Evolutionary conservation across 179 eudicot genomes (phyloP).

Genomic region (Dionaea muscipula): DNA sequence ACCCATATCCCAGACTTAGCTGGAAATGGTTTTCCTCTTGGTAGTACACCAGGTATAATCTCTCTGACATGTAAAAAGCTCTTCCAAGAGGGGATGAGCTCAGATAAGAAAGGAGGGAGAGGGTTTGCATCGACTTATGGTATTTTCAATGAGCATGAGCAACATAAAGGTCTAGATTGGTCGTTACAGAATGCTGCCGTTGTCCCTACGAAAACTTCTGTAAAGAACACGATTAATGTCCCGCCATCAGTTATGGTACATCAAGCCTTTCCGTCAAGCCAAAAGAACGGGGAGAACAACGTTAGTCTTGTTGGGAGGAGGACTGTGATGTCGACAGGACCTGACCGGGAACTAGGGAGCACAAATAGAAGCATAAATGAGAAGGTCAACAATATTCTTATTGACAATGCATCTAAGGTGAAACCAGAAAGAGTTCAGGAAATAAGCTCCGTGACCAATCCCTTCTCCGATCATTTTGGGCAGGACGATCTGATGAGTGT

Average conservation of each 20-base stretch:
- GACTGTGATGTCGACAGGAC: slow-evolving; percentile 25
- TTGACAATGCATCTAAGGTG: slow-evolving; percentile 29
- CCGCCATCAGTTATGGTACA: slow-evolving; percentile 41
- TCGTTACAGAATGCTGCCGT: background rate
- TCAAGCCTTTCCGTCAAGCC: slow-evolving; percentile 28
- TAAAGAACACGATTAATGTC: slow-evolving; percentile 28
- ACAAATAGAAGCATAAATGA: slow-evolving; percentile 21
- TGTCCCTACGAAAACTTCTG: slow-evolving; percentile 13
- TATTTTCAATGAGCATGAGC: slow-evolving; percentile 5
- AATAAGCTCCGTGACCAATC: slow-evolving; percentile 26
- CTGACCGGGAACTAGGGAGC: slow-evolving; percentile 26
- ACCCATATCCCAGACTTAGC: slow-evolving; percentile 34
- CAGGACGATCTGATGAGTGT: slow-evolving; percentile 76
- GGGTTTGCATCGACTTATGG: slow-evolving; percentile 7
- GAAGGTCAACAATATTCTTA: slow-evolving; percentile 19
- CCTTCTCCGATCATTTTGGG: slow-evolving; percentile 37
- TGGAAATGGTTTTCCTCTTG: slow-evolving; percentile 33
- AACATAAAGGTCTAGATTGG: slow-evolving; percentile 7
- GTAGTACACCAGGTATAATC: slow-evolving; percentile 33
- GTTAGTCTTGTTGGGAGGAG: slow-evolving; percentile 25
- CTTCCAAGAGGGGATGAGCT: slow-evolving; percentile 34
- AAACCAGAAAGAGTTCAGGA: slow-evolving; percentile 49
- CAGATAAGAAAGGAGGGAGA: slow-evolving; percentile 37
- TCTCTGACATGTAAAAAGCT: slow-evolving; percentile 24
- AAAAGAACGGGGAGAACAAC: slow-evolving; percentile 22